Evolutionary conservation across 202 grass and related monocot species (phyloP), one percentile per base, ranked within the genome.

Genomic region (Setaria viridis): DNA sequence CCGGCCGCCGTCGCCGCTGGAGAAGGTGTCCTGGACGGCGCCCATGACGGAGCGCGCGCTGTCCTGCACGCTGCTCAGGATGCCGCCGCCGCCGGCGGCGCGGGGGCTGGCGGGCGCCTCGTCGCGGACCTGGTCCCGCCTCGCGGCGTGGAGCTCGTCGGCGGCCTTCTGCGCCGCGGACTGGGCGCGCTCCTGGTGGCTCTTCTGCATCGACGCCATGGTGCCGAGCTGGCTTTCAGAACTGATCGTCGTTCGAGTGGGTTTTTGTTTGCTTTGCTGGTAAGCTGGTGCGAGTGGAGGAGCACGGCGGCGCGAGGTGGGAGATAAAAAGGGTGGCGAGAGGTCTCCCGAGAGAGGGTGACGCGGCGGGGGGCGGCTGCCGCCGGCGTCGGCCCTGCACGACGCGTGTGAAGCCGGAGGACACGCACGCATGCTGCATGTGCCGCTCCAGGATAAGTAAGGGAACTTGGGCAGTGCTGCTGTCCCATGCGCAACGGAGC

Each of bases 171-270:
- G 86, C 41, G 83, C 91, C 53, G 76, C 77, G 42, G 77, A 70
- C 85, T 92, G 85, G 1, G 85, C 90, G n/a, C 83, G 85, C 35
- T 91, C 88, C 77, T 90, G 85, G 3, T 79, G 86, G 43, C 62
- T 86, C 75, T 67, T 78, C 83, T 89, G 85, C 74, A 67, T 70
- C 11, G 90, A 94, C 69, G 91, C 79, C 94, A 94, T 94, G 42
- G n/a, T 21, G n/a, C 57, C 2, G 2, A 58, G 7, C 7, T 59
- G 56, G 20, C 8, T 59, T 2, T 9, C 2, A 21, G 43, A 59
- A 11, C 16, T 25, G 57, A 21, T 57, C 55, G 55, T 11, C 57
- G 25, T 25, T 25, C 25, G 57, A 11, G 0, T 25, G 2, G 2
- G n/a, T 4, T 4, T 60, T 25, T 1, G 0, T 56, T 57, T 57